Percentiles rank a stretch among this genome's conserved stretches.
Conservation (phyloP, 495 filamentous ascomycete species). For the Annulohypoxylon bovei region DNA sequence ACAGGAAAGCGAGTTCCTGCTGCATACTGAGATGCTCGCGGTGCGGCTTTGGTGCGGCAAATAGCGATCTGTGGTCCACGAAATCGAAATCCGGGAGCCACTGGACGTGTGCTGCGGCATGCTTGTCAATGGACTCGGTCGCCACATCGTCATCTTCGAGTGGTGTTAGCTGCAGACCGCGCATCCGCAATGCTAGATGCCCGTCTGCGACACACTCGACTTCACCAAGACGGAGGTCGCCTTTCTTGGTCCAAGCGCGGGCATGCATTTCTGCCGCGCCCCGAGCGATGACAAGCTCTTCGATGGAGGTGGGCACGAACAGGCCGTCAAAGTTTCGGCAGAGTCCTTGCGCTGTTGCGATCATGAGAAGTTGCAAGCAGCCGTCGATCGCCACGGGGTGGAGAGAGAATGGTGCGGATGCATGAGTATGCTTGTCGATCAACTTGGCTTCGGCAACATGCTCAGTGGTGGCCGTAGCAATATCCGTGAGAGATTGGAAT, state of each 20-base stretch:
- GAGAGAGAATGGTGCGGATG: constrained; percentile 41
- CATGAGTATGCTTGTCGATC: constrained; percentile 26
- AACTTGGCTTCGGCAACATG: constrained; percentile 39
- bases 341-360: constrained; percentile 47
- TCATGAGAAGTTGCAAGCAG: constrained; percentile 51
- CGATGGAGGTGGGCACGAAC: constrained; percentile 51
- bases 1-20: constrained; percentile 47
- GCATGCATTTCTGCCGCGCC: constrained; percentile 37
- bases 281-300: constrained; percentile 48
- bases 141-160: constrained; percentile 39
- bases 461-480: constrained; percentile 38
- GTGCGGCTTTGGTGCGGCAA: constrained; percentile 27
- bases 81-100: constrained; percentile 53
- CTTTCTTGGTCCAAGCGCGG: constrained; percentile 29
- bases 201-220: constrained; percentile 41
- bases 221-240: constrained; percentile 26
- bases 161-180: constrained; percentile 38
- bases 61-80: constrained; percentile 28
- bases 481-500: constrained; percentile 52
- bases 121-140: constrained; percentile 24
- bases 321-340: constrained; percentile 44
- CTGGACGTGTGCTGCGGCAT: constrained; percentile 46
- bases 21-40: constrained; percentile 24
- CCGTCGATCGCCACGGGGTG: constrained; percentile 59
- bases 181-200: constrained; percentile 27